A percentile compares a stretch with the other conserved stretches of the same genome.
phyloP scores from a whole-genome alignment of 1,284 basidiomycete genomes.

The Ustilago sp. region DNA sequence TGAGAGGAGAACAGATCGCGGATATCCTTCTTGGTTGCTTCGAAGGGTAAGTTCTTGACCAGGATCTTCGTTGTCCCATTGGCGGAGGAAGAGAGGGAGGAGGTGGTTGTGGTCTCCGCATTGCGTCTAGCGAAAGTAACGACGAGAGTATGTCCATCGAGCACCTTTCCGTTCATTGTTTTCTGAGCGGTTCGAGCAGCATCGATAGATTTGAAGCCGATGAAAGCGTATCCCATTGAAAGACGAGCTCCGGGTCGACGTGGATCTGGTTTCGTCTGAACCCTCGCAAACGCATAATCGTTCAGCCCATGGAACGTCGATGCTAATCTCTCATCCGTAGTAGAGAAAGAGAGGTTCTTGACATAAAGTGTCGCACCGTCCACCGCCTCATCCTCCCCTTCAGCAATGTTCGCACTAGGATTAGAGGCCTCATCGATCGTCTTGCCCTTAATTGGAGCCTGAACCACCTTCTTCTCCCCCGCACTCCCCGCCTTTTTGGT shows the following conservation, averaged over 20 bases:
- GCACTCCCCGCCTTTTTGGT: constrained; percentile 9
- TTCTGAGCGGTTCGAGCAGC: constrained; percentile 82
- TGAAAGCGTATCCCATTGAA: constrained; percentile 96
- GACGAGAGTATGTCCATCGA: constrained; percentile 87
- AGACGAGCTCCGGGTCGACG: constrained; percentile 69
- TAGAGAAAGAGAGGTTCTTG: constrained; percentile 92
- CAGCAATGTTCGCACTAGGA: constrained; percentile 7
- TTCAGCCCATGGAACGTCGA: constrained; percentile 82
- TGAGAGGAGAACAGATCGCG: constrained; percentile 81
- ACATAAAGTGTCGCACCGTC: constrained; percentile 88
- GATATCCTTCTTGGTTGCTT: constrained; percentile 92
- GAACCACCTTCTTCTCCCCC: constrained; percentile 44
- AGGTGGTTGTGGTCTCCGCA: constrained; percentile 72
- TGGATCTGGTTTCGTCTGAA: constrained; percentile 91
- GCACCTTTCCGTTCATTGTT: constrained; percentile 82
- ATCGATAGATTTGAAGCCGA: constrained; percentile 84
- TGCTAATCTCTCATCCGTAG: constrained; percentile 80
- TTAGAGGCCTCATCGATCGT: constrained; percentile 27
- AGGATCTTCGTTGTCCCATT: constrained; percentile 73
- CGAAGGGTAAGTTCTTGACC: constrained; percentile 97
- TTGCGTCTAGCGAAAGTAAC: constrained; percentile 91
- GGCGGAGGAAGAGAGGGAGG: constrained; percentile 76
- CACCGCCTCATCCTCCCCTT: constrained; percentile 71
- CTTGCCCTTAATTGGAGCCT: constrained; percentile 51
- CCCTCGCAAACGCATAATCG: constrained; percentile 86